Base-by-base conservation (phyloP, 768 basidiomycete species). In the Hericium alpestre region DNA sequence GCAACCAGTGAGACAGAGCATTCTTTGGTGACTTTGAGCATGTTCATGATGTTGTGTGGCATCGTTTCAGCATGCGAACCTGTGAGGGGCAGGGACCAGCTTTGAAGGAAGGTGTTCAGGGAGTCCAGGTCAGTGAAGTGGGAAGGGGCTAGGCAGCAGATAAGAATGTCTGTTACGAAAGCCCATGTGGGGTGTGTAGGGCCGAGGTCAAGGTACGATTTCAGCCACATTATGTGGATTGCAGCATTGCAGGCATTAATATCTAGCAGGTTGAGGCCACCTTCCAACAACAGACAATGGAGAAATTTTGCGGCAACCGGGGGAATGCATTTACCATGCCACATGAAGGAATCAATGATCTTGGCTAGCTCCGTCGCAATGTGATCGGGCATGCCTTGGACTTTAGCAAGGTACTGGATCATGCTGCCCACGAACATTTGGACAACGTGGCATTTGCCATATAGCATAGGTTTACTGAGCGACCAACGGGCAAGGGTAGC, bases 331-430 rank as follows among this genome's bases (percentile, higher is more conserved):
- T 32, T 38, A 0, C 57, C 41, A 0, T 55, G 39, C 65, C 66
- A 67, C 0, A 67, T 41, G 52, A 70, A 70, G 0, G 49, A 1
- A 2, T 53, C 18, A 0, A 59, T 57, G 5, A 51, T 20, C 38
- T 49, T 51, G 2, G 20, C 18, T 1, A 58, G 18, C 0, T 8
- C 1, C 0, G 47, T 54, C 43, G 59, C 60, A 0, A 61, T 52
- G 0, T 2, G 12, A 18, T 39, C 49, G 1, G 66, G 68, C 68
- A 69, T 69, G 2, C 68, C 65, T 55, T 67, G 66, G 0, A 65
- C 63, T 4, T 54, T 56, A 0, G 67, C 60, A 0, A 67, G 56
- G 58, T 64, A 69, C 55, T 71, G 70, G 2, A 66, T 65, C 58
- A 58, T 63, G 0, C 64, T 62, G 0, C 61, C 66, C 3, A 66